These are phyloP conservation scores for Paramecium primaurelia DNA, from an alignment of 73 alveolate genomes.

Conservation along the genomic window DNA sequence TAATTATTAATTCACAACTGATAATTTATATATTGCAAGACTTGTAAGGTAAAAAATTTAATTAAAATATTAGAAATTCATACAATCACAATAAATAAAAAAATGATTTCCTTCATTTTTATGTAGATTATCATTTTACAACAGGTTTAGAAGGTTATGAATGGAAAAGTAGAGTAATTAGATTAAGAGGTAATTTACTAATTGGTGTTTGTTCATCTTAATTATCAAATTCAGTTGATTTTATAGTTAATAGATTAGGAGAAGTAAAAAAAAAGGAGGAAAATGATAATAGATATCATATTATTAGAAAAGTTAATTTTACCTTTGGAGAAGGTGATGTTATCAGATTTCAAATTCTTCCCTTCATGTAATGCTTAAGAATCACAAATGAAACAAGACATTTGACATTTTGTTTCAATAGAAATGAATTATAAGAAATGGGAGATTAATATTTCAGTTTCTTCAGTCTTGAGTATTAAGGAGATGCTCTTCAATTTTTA, in stretches of 20 bases:
- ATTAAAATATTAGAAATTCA: neutral
- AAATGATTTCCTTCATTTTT: constrained; percentile 13
- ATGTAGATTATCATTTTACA: neutral
- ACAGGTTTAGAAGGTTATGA: neutral
- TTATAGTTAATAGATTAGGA: constrained; percentile 6
- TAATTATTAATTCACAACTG: neutral
- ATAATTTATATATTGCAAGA: neutral
- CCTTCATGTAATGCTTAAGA: neutral
- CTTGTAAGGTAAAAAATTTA: neutral
- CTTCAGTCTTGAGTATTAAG: constrained; percentile 8
- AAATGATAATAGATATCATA: constrained; percentile 13
- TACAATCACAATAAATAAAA: neutral
- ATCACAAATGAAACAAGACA: constrained; percentile 16
- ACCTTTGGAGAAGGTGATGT: constrained; percentile 33
- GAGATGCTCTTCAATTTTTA: constrained; percentile 32
- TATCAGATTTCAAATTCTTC: neutral
- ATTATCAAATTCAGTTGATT: constrained; percentile 12
- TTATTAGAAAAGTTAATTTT: constrained; percentile 13
- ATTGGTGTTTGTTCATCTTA: constrained; percentile 6
- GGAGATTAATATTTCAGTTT: neutral
- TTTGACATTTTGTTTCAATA: neutral
- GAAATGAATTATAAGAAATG: constrained; percentile 13
- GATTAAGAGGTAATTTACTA: neutral
- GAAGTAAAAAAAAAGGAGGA: constrained; percentile 13
- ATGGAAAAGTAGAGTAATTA: neutral